Evolutionary conservation across 768 basidiomycete genomes (phyloP).

Genomic region (Termitomyces sp.): DNA sequence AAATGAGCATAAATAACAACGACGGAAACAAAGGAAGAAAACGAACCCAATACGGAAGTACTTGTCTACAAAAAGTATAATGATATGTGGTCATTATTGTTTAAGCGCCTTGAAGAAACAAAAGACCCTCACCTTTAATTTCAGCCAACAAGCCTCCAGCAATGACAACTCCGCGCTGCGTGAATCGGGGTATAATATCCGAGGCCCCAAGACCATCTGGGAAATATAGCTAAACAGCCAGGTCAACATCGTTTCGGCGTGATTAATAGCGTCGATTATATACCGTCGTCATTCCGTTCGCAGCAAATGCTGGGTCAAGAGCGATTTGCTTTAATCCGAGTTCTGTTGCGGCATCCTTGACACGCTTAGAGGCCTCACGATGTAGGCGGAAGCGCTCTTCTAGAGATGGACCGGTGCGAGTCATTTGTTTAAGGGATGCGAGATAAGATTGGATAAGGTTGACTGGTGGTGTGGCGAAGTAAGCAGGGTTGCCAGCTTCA

Average conservation of each 20-base stretch:
- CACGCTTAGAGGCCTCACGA: conserved; percentile 57
- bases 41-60: conserved; percentile 89
- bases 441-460: conserved; percentile 93
- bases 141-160: conserved; percentile 86
- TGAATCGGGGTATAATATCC: conserved; percentile 76
- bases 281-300: conserved; percentile 96
- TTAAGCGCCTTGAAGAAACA: neutral
- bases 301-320: conserved; percentile 55
- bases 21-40: conserved; percentile 5
- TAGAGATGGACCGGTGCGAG: conserved; percentile 58
- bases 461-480: conserved; percentile 95
- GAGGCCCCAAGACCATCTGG: conserved; percentile 77
- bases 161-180: conserved; percentile 70
- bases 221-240: conserved; percentile 59
- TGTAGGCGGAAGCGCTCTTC: conserved; percentile 79
- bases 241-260: conserved; percentile 1
- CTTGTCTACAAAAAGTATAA: conserved; percentile 47
- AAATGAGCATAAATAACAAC: neutral
- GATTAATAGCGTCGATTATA: conserved; percentile 15
- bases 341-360: conserved; percentile 64
- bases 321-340: conserved; percentile 80
- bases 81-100: neutral
- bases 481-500: conserved; percentile 75
- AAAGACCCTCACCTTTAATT: conserved; percentile 63
- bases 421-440: conserved; percentile 76